Conservation (phyloP, 805 yeast genomes). For the Lipomyces chichibuensis region DNA sequence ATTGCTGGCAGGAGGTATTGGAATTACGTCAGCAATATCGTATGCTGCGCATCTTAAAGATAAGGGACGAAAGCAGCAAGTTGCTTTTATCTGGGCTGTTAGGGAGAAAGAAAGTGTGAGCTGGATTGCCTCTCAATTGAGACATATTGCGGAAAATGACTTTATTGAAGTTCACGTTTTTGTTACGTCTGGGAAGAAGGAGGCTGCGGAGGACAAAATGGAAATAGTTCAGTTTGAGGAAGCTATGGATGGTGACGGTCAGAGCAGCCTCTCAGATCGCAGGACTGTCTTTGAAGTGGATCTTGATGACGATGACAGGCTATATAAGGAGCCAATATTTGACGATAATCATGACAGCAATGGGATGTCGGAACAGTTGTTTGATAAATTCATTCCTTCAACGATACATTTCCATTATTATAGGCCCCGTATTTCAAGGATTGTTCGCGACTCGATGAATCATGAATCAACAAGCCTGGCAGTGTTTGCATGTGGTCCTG, state of each 20-base stretch:
- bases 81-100: conserved; percentile 20
- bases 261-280: conserved; percentile 43
- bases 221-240: too few relatives aligned
- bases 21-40: conserved; percentile 60
- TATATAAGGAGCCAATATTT: neutral
- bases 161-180: conserved; percentile 17
- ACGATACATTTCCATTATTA: conserved; percentile 21
- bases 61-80: conserved; percentile 1
- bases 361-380: conserved; percentile 1
- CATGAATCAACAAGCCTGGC: conserved; percentile 52
- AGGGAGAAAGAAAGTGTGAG: conserved; percentile 5
- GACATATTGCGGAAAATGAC: neutral
- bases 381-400: neutral
- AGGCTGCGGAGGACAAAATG: conserved; percentile 29
- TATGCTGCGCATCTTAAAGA: conserved; percentile 45
- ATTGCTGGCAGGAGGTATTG: conserved; percentile 66
- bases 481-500: conserved; percentile 66
- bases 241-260: neutral
- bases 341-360: neutral
- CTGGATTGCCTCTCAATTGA: conserved; percentile 22
- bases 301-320: neutral
- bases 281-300: conserved; percentile 39
- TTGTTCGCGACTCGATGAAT: conserved; percentile 43
- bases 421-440: conserved; percentile 53
- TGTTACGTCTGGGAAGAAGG: conserved; percentile 16